phyloP scores from a whole-genome alignment of 768 basidiomycete species.

The Exsudoporus frostii region DNA sequence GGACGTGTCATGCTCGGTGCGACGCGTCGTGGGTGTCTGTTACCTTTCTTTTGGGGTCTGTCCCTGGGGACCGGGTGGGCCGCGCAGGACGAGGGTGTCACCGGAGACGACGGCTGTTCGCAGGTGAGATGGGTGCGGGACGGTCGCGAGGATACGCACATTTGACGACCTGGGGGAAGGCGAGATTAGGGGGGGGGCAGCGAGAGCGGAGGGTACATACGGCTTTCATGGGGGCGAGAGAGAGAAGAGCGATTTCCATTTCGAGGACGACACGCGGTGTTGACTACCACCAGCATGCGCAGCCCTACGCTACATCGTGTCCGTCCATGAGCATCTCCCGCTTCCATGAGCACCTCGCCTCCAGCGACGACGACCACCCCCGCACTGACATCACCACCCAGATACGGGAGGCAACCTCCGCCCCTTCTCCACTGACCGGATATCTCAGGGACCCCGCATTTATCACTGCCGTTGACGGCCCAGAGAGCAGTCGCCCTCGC shows the following conservation, averaged over 20 bases:
- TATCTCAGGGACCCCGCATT: constrained; percentile 45
- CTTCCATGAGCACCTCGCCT: constrained; percentile 30
- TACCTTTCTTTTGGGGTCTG: constrained; percentile 90
- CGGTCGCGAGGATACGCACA: constrained; percentile 36
- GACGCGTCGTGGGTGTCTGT: constrained; percentile 12
- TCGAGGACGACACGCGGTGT: no score
- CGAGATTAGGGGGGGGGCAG: background rate
- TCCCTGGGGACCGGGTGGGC: constrained; percentile 71
- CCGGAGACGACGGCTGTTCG: constrained; percentile 83
- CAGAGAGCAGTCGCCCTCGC: constrained; percentile 29
- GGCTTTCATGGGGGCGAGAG: constrained; percentile 69
- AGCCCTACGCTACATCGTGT: constrained; percentile 12
- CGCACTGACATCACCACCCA: constrained; percentile 36
- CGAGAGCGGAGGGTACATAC: constrained; percentile 39
- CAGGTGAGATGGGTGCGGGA: constrained; percentile 15
- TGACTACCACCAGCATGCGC: no score
- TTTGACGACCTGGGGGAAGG: constrained; percentile 51
- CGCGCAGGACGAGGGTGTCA: constrained; percentile 84
- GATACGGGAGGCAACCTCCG: constrained; percentile 43
- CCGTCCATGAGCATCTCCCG: constrained; percentile 28
- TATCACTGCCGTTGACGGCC: constrained; percentile 33
- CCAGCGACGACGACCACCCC: constrained; percentile 15
- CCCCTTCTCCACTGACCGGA: constrained; percentile 43
- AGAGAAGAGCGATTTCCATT: background rate
- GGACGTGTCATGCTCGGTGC: constrained; percentile 9